Evolutionary conservation across 441 rosid species (phyloP).

Genomic region (Pelargonium citronellum): DNA sequence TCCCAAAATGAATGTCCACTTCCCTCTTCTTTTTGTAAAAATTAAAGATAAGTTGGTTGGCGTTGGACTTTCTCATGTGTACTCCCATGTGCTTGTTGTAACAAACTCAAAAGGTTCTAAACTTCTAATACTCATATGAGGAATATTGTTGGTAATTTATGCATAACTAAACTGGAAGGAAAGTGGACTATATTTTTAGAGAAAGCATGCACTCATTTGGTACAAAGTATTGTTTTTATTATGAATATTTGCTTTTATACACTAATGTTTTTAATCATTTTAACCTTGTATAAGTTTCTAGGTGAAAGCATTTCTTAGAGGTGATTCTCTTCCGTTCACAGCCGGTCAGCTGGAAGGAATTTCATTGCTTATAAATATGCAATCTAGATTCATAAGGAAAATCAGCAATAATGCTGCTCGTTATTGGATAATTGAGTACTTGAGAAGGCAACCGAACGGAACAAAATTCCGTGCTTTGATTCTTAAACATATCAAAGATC

Average conservation of each 20-base stretch:
- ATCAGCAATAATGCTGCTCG: conserved; percentile 61
- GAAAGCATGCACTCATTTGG: no score
- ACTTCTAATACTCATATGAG: no score
- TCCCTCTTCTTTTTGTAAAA: no score
- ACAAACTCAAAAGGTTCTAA: no score
- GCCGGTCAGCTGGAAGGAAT: conserved; percentile 90
- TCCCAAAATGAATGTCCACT: no score
- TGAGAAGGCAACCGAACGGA: conserved; percentile 72
- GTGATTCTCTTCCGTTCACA: conserved; percentile 74
- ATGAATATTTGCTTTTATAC: background rate
- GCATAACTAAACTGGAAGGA: no score
- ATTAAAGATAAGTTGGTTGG: no score
- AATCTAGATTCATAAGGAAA: conserved; percentile 47
- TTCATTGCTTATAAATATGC: conserved; percentile 67
- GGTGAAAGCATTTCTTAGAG: conserved; percentile 83
- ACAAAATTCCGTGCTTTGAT: conserved; percentile 61
- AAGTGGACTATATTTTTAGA: no score
- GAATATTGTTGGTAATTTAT: no score
- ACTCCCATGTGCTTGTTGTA: no score
- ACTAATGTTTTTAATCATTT: background rate
- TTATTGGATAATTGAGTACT: conserved; percentile 80
- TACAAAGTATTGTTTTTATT: no score
- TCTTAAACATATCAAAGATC: conserved; percentile 81
- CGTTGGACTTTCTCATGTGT: no score
- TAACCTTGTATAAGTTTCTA: conserved; percentile 19